A percentile compares a stretch with the other conserved stretches of the same genome.
These are phyloP conservation scores for Phialophora verrucosa DNA, from an alignment of 2,329 filamentous ascomycete species.

Conservation along the genomic window DNA sequence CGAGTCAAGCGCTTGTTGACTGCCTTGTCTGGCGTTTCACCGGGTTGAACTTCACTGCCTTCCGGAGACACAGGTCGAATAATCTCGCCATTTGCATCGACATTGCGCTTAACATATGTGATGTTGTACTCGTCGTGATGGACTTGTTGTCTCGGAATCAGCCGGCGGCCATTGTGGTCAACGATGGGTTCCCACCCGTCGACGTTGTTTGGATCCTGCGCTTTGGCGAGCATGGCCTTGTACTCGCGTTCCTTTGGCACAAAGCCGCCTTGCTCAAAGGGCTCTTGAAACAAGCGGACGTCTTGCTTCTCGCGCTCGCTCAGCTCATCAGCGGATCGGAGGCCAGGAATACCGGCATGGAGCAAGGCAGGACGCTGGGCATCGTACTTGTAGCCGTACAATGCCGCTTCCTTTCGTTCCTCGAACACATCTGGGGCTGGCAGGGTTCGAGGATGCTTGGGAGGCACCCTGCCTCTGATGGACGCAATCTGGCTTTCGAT, in stretches of 20 bases:
- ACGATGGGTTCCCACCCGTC: slow-evolving; percentile 51
- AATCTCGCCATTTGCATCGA: slow-evolving; percentile 34
- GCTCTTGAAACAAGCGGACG: slow-evolving; percentile 58
- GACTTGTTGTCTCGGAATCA: slow-evolving; percentile 33
- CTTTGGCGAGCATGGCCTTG: slow-evolving; percentile 48
- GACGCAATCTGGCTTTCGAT: slow-evolving; percentile 57
- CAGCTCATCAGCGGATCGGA: slow-evolving; percentile 33
- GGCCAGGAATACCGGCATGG: slow-evolving; percentile 44
- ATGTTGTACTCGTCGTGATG: slow-evolving; percentile 36
- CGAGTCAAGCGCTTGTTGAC: slow-evolving; percentile 34
- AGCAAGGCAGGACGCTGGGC: slow-evolving; percentile 47
- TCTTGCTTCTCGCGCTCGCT: slow-evolving; percentile 43
- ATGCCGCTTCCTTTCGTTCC: slow-evolving; percentile 64
- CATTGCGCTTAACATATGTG: slow-evolving; percentile 33
- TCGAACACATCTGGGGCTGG: slow-evolving; percentile 57
- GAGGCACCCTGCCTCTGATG: slow-evolving; percentile 55
- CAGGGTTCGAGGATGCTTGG: slow-evolving; percentile 57
- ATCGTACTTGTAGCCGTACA: slow-evolving; percentile 66
- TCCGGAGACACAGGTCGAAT: slow-evolving; percentile 29
- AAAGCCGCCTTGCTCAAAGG: slow-evolving; percentile 60
- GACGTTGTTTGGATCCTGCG: slow-evolving; percentile 43
- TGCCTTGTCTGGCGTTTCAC: slow-evolving; percentile 29
- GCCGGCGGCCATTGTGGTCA: slow-evolving; percentile 43
- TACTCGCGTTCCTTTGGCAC: slow-evolving; percentile 51
- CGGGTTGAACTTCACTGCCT: slow-evolving; percentile 24